phyloP scores from a whole-genome alignment of 331 rosid genomes.

The Stylosanthes scabra region DNA sequence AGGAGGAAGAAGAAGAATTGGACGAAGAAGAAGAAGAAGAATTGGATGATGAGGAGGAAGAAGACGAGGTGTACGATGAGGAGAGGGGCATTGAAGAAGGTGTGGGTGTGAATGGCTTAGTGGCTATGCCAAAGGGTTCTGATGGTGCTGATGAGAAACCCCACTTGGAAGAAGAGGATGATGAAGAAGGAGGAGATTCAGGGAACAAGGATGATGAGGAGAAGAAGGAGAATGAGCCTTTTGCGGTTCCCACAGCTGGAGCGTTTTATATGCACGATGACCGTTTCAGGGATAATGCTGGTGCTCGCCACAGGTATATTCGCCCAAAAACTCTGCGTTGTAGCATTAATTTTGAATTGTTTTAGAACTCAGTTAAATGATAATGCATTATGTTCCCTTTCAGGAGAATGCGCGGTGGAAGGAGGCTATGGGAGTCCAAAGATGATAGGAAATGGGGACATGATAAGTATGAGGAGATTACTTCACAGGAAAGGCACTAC shows the following conservation, averaged over 20 bases:
- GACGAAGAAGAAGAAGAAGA: constrained; percentile 56
- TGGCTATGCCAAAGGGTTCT: constrained; percentile 40
- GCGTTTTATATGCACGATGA: constrained; percentile 97
- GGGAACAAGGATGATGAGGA: constrained; percentile 56
- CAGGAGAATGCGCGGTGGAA: constrained; percentile 70
- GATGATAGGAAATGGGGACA: constrained; percentile 97
- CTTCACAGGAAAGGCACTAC: constrained; percentile 66
- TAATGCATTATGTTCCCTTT: background rate
- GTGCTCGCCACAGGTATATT: constrained; percentile 76
- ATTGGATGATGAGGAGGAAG: constrained; percentile 53
- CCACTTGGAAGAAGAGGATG: constrained; percentile 53
- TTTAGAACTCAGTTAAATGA: background rate
- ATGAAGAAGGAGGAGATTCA: constrained; percentile 48
- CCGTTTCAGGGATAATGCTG: constrained; percentile 81
- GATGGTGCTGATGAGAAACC: constrained; percentile 46
- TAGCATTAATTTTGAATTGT: background rate
- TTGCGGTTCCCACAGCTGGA: constrained; percentile 95
- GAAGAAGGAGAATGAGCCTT: constrained; percentile 93
- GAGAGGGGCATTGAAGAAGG: constrained; percentile 42
- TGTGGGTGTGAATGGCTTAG: constrained; percentile 44
- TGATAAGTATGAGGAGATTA: constrained; percentile 90
- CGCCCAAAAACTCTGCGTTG: background rate
- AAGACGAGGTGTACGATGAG: constrained; percentile 38
- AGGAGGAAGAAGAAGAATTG: constrained; percentile 47
- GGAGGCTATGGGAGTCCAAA: constrained; percentile 95